Evolutionary conservation across 1,284 basidiomycete genomes (phyloP), one percentile per base, ranked within the genome.

Genomic region (Mrakiaceae sp.): DNA sequence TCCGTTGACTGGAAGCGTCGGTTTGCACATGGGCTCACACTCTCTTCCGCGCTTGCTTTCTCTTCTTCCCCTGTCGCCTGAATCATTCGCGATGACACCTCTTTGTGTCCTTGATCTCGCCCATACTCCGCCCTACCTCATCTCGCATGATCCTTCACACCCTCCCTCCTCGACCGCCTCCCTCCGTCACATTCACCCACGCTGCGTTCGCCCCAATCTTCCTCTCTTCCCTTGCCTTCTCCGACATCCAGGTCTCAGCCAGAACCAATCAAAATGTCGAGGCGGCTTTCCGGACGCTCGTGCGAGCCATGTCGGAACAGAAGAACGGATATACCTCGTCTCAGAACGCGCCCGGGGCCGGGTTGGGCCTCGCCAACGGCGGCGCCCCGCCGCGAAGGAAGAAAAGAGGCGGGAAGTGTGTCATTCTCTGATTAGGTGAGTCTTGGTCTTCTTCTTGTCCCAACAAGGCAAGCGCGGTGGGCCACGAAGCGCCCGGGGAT

Each of bases 201-300:
- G 14, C 27, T 27, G 27, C 27, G 27, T 27, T 27, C 27, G 27
- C 27, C 27, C 27, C 27, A 27, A 27, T n/a, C 43, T 10, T 53
- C 10, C 10, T n/a, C 42, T 40, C 43, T 16, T 11, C 8, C 39
- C 12, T 51, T 39, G 0, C 40, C 27, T 27, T 27, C 27, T 27
- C 27, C 27, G 27, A 14, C 9, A 14, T 9, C 1, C 62, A 64
- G 62, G 49, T 56, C 8, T 64, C 62, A 11, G 96, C 95, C 55
- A 96, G 96, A 80, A 92, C 90, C 61, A 87, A 94, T 60, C 83
- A 88, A 73, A 97, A 98, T 75, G 96, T 99, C 68, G 93, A 98
- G 76, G 83, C 86, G 60, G 84, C 95, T 46, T 99, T 98, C 79
- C 89, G 83, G 75, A 87, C 85, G 70, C 83, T 98, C 66, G 92